A percentile compares a stretch with the other conserved stretches of the same genome.
These are phyloP conservation scores for Musa balbisiana DNA, from an alignment of 202 grass and related monocot genomes.

Conservation along the genomic window DNA sequence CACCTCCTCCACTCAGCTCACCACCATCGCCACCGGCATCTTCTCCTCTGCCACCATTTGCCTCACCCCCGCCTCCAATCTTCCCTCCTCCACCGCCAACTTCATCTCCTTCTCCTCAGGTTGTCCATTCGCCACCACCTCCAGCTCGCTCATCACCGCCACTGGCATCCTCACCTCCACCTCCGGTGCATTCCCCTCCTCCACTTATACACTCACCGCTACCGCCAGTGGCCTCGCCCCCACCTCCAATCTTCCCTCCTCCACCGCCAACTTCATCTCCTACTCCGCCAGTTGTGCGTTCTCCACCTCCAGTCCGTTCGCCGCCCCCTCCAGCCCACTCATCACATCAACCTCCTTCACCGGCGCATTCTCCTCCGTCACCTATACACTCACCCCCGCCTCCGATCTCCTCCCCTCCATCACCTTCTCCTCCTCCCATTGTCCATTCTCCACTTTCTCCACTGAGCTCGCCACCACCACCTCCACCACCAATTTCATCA, in stretches of 20 bases:
- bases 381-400: background rate
- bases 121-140: background rate
- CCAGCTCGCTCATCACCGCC: background rate
- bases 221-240: background rate
- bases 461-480: conserved; percentile 7
- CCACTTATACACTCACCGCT: background rate
- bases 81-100: background rate
- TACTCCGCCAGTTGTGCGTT: background rate
- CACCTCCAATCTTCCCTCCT: background rate
- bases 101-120: background rate
- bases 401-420: background rate
- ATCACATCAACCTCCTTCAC: background rate
- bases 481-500: conserved; percentile 19
- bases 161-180: background rate
- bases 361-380: background rate
- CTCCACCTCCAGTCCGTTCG: background rate
- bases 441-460: conserved; percentile 1
- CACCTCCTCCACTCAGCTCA: conserved; percentile 18
- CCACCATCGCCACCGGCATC: conserved; percentile 2
- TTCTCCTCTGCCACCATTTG: conserved; percentile 22
- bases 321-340: background rate
- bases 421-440: conserved; percentile 3
- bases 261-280: background rate
- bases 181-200: background rate
- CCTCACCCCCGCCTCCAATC: conserved; percentile 5